Evolutionary conservation across 192 early-diverging fungal species (phyloP).

Genomic region (Umbelopsis vinacea): DNA sequence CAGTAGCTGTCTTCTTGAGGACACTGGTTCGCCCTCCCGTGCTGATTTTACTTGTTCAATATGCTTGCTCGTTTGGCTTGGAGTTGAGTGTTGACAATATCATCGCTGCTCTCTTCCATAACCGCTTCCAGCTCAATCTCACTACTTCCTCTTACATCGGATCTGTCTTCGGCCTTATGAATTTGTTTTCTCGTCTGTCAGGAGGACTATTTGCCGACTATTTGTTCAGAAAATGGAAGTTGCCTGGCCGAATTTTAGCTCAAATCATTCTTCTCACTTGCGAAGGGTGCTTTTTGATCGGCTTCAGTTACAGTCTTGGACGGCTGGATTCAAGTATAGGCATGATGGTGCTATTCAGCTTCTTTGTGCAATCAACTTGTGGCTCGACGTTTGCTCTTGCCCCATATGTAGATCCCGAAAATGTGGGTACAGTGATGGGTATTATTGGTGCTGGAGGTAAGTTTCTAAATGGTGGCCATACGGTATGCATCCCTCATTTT

Average conservation of each 20-base stretch:
- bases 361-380: conserved; percentile 53
- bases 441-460: conserved; percentile 68
- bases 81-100: conserved; percentile 65
- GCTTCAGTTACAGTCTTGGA: conserved; percentile 44
- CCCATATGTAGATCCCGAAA: conserved; percentile 54
- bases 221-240: conserved; percentile 34
- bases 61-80: conserved; percentile 67
- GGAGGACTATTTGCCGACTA: conserved; percentile 64
- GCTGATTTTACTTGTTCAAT: conserved; percentile 56
- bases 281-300: conserved; percentile 54
- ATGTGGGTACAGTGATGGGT: conserved; percentile 55
- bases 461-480: not conserved
- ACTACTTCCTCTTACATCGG: conserved; percentile 50
- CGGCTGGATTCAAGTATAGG: conserved; percentile 44
- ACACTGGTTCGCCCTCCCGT: conserved; percentile 44
- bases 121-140: conserved; percentile 46
- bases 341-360: conserved; percentile 59
- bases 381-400: conserved; percentile 67
- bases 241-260: conserved; percentile 51
- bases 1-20: not conserved
- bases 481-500: not conserved
- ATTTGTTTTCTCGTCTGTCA: conserved; percentile 64
- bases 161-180: conserved; percentile 68
- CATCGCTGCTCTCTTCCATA: conserved; percentile 53
- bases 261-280: conserved; percentile 53